Percentiles rank a stretch among this genome's conserved stretches.
Evolutionary conservation across 129 eudicot genomes (phyloP).

Genomic region (Chrysanthemum makinoi): DNA sequence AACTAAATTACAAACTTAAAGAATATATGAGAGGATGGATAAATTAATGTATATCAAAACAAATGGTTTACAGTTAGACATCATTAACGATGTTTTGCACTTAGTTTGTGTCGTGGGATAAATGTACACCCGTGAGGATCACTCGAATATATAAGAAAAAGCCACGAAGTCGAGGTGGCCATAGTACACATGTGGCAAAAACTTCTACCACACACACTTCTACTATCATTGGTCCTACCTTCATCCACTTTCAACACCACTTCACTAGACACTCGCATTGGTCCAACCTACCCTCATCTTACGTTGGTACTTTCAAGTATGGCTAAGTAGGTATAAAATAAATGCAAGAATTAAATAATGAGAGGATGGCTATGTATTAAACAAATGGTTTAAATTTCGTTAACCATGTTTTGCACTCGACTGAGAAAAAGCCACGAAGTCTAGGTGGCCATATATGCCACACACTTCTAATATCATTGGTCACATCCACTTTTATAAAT

Average conservation of each 20-base stretch:
- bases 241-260: constrained; percentile 15
- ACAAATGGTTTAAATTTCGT: too few species aligned
- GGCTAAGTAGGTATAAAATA: too few species aligned
- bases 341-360: too few species aligned
- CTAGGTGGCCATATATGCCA: background rate
- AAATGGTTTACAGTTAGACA: too few species aligned
- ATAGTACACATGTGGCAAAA: constrained; percentile 39
- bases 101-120: constrained; percentile 15
- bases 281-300: too few species aligned
- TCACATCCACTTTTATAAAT: background rate
- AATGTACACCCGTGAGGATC: constrained; percentile 43
- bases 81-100: too few species aligned
- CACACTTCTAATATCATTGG: background rate
- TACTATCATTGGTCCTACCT: background rate
- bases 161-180: constrained; percentile 52
- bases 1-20: too few species aligned
- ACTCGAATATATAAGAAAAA: constrained; percentile 44
- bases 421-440: constrained; percentile 61
- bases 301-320: too few species aligned
- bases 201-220: constrained; percentile 27
- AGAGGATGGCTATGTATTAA: too few species aligned
- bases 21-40: too few species aligned
- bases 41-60: too few species aligned
- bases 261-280: background rate
- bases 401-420: constrained; percentile 23